Evolutionary conservation across 2,329 filamentous ascomycete species (phyloP), one percentile per base, ranked within the genome.

Genomic region (Nothomitra cinnamomea): DNA sequence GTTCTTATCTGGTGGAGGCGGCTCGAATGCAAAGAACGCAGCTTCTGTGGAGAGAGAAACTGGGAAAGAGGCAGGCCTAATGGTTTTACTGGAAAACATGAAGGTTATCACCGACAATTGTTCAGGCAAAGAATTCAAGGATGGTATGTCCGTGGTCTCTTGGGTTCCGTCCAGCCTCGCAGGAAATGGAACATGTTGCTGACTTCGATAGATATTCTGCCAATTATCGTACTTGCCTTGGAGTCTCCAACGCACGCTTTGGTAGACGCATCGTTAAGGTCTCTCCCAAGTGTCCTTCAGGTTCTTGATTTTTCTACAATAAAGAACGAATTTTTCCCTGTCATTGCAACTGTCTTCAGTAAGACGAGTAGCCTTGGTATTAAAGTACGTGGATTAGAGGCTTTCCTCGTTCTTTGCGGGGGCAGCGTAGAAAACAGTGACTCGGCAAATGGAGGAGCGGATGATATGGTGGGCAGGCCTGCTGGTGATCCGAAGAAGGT

Each of bases 251-350:
- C 89, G 0, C 92, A 94, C 60, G 83, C 85, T 1, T 74, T 98
- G 15, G 85, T 95, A 0, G 92, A 96, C 67, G 84, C 85, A 2
- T 83, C 88, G 2, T 72, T 98, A 13, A 78, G 83, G 51, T 85
- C 83, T 25, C 70, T 98, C 3, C 83, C 87, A 1, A 74, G 79
- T 1, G 78, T 95, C n/a, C 70, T 96, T 3, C 87, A 88, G 0
- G 80, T 92, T 2, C 79, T 98, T 6, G 92, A 98, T 67, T 96
- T 95, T 60, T 94, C 84, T 59, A 96, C 90, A 0, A 89, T 95
- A 61, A 98, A 96, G 67, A 92, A 94, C 61, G 90, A 96, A 58
- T 76, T 98, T 1, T 98, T 98, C 65, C 92, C 92, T 0, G 82
- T 94, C 1, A 85, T 98, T 58, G 87, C 90, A 1, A 72, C 76